Percentiles rank a stretch among this genome's conserved stretches.
phyloP scores from a whole-genome alignment of 257 asterid genomes.

The Cruciata laevipes region DNA sequence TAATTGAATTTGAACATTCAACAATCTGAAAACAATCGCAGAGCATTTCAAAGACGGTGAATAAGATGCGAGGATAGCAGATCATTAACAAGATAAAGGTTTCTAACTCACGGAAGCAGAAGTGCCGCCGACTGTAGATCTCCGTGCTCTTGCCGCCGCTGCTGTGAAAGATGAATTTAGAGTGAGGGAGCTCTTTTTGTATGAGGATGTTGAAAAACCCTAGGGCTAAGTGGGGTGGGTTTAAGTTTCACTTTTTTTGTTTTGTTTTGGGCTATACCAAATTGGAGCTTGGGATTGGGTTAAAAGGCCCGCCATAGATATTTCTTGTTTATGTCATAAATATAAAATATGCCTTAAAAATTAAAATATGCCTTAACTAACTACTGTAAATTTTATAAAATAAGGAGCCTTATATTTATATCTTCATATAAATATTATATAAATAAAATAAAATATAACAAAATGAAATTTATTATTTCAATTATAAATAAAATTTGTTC shows the following conservation, averaged over 20 bases:
- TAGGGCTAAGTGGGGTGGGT: background rate
- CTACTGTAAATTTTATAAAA: too few species aligned
- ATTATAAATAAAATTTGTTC: too few species aligned
- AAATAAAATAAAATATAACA: too few species aligned
- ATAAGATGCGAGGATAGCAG: background rate
- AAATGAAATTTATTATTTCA: too few species aligned
- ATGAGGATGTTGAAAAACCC: background rate
- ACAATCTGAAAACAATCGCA: background rate
- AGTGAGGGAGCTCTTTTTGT: background rate
- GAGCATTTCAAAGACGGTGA: background rate
- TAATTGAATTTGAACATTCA: background rate
- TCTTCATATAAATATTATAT: too few species aligned
- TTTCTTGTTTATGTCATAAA: too few species aligned
- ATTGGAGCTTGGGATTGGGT: background rate
- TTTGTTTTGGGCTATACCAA: background rate
- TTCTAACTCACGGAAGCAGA: background rate
- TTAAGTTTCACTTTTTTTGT: background rate
- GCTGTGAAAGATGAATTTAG: too few species aligned
- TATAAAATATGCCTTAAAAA: too few species aligned
- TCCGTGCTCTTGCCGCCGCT: background rate
- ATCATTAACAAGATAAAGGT: background rate
- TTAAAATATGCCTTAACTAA: too few species aligned
- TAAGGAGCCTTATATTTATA: too few species aligned
- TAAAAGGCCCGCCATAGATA: background rate
- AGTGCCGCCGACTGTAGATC: background rate